These are phyloP conservation scores for Coemansia aciculifera DNA, from an alignment of 192 early-diverging fungal genomes.

Conservation along the genomic window DNA sequence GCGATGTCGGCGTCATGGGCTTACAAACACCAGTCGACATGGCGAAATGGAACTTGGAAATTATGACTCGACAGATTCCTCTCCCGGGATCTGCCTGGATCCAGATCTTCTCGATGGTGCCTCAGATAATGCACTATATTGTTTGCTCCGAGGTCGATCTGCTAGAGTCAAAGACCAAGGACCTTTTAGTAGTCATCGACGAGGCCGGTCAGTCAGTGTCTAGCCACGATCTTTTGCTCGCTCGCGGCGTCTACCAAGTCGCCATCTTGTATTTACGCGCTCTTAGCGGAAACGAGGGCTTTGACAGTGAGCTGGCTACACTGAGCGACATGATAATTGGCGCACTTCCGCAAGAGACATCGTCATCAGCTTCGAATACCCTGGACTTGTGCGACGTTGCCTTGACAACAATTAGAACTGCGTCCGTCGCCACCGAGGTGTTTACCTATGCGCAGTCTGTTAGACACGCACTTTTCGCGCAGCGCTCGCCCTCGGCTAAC, in stretches of 20 bases:
- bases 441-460: constrained; percentile 32
- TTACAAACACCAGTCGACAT: constrained; percentile 29
- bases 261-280: constrained; percentile 23
- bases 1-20: constrained; percentile 68
- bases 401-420: constrained; percentile 15
- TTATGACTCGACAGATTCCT: constrained; percentile 37
- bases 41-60: constrained; percentile 41
- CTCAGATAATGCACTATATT: constrained; percentile 47
- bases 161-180: constrained; percentile 12
- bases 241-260: constrained; percentile 24
- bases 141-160: constrained; percentile 20
- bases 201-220: constrained; percentile 17
- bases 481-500: constrained; percentile 25
- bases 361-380: neutral
- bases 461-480: constrained; percentile 21
- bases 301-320: constrained; percentile 23
- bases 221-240: constrained; percentile 22
- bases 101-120: constrained; percentile 30
- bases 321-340: constrained; percentile 18
- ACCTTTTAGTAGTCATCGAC: constrained; percentile 14
- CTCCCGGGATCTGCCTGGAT: constrained; percentile 31
- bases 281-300: constrained; percentile 1
- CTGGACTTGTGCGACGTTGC: constrained; percentile 13
- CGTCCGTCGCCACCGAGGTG: constrained; percentile 30
- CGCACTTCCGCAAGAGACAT: constrained; percentile 9